Conservation (phyloP, 495 filamentous ascomycete genomes). For the Oleoguttula mirabilis region DNA sequence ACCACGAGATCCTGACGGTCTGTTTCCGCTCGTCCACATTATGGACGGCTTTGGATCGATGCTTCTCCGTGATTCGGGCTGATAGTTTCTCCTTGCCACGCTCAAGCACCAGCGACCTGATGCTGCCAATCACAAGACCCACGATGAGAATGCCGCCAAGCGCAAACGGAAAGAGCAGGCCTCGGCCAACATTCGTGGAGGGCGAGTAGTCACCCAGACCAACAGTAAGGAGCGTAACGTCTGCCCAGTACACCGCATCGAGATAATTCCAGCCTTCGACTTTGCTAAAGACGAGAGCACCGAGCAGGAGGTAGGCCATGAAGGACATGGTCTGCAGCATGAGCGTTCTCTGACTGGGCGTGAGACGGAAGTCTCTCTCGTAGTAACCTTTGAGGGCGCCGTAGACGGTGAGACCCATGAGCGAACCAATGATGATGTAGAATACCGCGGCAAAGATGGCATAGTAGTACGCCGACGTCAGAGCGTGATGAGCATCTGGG, state of each 20-base stretch:
- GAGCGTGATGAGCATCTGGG: slow-evolving; percentile 32
- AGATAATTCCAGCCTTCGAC: slow-evolving; percentile 71
- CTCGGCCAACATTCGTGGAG: slow-evolving; percentile 47
- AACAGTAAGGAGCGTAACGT: slow-evolving; percentile 75
- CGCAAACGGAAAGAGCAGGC: slow-evolving; percentile 66
- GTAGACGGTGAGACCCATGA: slow-evolving; percentile 58
- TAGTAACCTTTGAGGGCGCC: slow-evolving; percentile 56
- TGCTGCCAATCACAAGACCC: slow-evolving; percentile 69
- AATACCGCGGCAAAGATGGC: slow-evolving; percentile 61
- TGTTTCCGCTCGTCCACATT: slow-evolving; percentile 38
- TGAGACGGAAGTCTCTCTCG: slow-evolving; percentile 57
- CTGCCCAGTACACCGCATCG: slow-evolving; percentile 71
- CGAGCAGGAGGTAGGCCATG: slow-evolving; percentile 60
- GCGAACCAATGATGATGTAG: slow-evolving; percentile 60
- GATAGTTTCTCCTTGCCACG: slow-evolving; percentile 58
- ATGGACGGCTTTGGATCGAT: slow-evolving; percentile 44
- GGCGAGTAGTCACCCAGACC: slow-evolving; percentile 58
- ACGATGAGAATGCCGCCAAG: slow-evolving; percentile 70
- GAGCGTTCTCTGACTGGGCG: slow-evolving; percentile 61
- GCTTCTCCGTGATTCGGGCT: slow-evolving; percentile 58
- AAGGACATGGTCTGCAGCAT: slow-evolving; percentile 83
- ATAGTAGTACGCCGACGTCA: slow-evolving; percentile 72
- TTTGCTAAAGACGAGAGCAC: slow-evolving; percentile 55
- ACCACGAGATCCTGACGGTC: slow-evolving; percentile 39
- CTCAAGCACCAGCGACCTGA: slow-evolving; percentile 68